Evolutionary conservation across 495 filamentous ascomycete genomes (phyloP).

Genomic region (Penicillium crystallinum): DNA sequence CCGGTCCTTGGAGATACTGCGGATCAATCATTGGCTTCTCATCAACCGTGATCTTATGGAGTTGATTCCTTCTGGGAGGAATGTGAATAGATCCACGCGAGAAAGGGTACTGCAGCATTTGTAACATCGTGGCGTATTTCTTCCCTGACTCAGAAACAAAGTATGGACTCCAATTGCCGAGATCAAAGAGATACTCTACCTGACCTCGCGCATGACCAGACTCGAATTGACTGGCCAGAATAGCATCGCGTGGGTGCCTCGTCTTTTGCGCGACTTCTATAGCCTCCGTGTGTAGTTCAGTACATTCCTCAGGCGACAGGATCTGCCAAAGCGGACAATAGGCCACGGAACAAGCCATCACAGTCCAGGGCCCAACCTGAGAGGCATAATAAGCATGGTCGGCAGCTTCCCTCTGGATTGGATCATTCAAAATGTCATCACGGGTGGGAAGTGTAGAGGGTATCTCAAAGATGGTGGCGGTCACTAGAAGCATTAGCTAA

Average conservation of each 20-base stretch:
- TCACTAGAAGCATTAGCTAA: conserved; percentile 26
- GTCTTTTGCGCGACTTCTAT: not conserved
- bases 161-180: conserved; percentile 45
- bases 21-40: conserved; percentile 42
- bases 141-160: conserved; percentile 36
- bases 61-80: conserved; percentile 3
- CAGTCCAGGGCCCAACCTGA: conserved; percentile 30
- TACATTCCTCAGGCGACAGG: conserved; percentile 18
- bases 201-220: conserved; percentile 34
- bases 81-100: conserved; percentile 47
- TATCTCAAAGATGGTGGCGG: conserved; percentile 43
- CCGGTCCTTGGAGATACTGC: conserved; percentile 32
- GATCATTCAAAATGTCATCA: conserved; percentile 37
- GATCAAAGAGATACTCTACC: conserved; percentile 47
- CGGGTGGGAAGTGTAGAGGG: conserved; percentile 31
- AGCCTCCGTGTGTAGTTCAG: conserved; percentile 1
- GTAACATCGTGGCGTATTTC: conserved; percentile 47
- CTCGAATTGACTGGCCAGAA: conserved; percentile 26
- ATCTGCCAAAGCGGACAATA: conserved; percentile 42
- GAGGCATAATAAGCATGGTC: conserved; percentile 29
- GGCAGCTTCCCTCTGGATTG: conserved; percentile 25
- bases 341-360: conserved; percentile 36
- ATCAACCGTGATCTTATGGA: conserved; percentile 4
- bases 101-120: conserved; percentile 52
- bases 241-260: conserved; percentile 1